Evolutionary conservation across 2,329 filamentous ascomycete genomes (phyloP), one percentile per base, ranked within the genome.

Genomic region (Cladosporium sp.): DNA sequence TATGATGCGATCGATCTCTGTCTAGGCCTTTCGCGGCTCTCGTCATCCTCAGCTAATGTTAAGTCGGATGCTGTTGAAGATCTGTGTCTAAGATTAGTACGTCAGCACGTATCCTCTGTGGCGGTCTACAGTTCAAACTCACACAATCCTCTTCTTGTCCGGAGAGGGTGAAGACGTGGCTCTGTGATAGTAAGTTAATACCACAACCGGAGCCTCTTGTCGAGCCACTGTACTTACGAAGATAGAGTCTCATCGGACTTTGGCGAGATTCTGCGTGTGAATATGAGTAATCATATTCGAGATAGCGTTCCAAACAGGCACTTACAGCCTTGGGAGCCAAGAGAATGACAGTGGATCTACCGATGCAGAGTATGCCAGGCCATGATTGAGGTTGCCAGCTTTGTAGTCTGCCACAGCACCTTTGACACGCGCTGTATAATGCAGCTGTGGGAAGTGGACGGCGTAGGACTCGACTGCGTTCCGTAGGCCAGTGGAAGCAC

Each of bases 381-480:
- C 87, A 65, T 86, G 84, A 75, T 88, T 89, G 62, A 89, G 78
- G 72, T 89, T 89, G 60, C 87, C 86, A 1, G 87, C 86, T 78
- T 89, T 89, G 80, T 86, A 88, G 72, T 86, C 83, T 69, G 74
- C 35, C 73, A 75, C 49, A 72, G 74, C 59, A 70, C 44, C 64
- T 76, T 81, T 81, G 62, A 77, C 74, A 31, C 80, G 78, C 5
- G 79, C 74, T 64, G 77, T 78, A 68, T 83, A 83, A 67, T 77
- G 77, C 11, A 81, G 62, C 60, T 80, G 80, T 8, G 78, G 74
- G 28, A 52, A 28, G 31, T 80, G 77, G 6, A 69, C 72, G 29
- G 73, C 69, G 14, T 75, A 68, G 37, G 78, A 72, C 29, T 77
- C 71, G 33, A 80, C 70, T 0, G 75, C 73, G 7, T 75, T 71